Percentiles rank a stretch among this genome's conserved stretches.
Conservation (phyloP, 2,329 filamentous ascomycete species). For the Botrytis deweyae region DNA sequence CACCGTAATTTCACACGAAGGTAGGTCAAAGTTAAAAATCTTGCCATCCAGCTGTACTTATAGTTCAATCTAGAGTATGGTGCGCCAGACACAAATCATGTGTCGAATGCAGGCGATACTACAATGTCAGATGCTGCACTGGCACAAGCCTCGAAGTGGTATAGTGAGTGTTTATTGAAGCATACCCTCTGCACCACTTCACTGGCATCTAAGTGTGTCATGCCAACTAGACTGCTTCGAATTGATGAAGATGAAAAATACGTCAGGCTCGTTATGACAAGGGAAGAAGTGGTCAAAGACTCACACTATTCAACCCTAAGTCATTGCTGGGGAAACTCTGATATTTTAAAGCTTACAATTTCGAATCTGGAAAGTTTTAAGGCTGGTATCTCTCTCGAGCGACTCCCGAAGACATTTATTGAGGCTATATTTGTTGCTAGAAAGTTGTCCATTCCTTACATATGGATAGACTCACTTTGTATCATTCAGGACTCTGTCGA, state of each 20-base stretch:
- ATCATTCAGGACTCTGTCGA: slow-evolving; percentile 14
- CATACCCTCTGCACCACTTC: background rate
- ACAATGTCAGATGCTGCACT: background rate
- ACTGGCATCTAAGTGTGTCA: background rate
- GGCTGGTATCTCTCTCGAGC: background rate
- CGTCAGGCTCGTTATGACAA: background rate
- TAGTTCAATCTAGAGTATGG: background rate
- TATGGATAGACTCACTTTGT: slow-evolving; percentile 15
- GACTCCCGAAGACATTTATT: slow-evolving; percentile 1
- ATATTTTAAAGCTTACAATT: slow-evolving; percentile 1
- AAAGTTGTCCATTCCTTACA: background rate
- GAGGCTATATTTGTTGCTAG: background rate
- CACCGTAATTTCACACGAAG: background rate
- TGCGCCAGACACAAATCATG: background rate
- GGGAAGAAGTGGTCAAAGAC: background rate
- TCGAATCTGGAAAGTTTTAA: background rate
- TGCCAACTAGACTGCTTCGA: slow-evolving; percentile 4
- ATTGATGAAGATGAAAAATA: background rate
- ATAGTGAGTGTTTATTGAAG: background rate
- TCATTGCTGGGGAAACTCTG: background rate
- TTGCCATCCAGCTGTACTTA: background rate
- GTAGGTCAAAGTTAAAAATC: background rate
- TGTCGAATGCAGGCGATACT: background rate
- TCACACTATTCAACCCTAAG: background rate
- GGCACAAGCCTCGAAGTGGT: background rate